phyloP scores from a whole-genome alignment of 345 rosid species.

The Alliaria petiolata region DNA sequence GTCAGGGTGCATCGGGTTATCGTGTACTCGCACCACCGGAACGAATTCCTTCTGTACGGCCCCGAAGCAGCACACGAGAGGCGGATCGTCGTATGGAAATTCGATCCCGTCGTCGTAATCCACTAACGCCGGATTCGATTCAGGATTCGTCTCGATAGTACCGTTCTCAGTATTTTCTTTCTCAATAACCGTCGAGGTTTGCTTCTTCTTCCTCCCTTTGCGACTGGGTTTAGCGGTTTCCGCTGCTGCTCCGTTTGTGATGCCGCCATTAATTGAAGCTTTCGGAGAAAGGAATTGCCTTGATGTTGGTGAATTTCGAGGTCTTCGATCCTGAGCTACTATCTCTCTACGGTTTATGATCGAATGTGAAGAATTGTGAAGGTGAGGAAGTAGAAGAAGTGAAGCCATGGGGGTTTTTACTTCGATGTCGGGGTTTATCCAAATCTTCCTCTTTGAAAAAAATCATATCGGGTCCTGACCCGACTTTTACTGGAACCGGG shows the following conservation, averaged over 20 bases:
- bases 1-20: conserved; percentile 77
- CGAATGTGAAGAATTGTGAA: conserved; percentile 32
- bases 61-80: conserved; percentile 84
- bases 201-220: conserved; percentile 59
- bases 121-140: conserved; percentile 19
- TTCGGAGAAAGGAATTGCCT: neutral
- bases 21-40: conserved; percentile 77
- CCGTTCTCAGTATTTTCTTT: conserved; percentile 28
- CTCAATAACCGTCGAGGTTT: conserved; percentile 7
- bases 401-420: conserved; percentile 45
- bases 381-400: conserved; percentile 48
- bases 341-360: conserved; percentile 17
- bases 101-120: conserved; percentile 77
- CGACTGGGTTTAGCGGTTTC: conserved; percentile 60
- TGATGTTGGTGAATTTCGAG: neutral
- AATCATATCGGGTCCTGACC: conserved; percentile 25
- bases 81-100: conserved; percentile 73
- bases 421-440: conserved; percentile 46
- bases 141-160: conserved; percentile 8
- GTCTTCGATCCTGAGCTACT: neutral
- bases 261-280: conserved; percentile 39
- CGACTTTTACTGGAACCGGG: neutral
- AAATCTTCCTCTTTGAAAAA: neutral
- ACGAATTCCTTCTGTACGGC: conserved; percentile 78
- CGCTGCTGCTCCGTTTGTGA: conserved; percentile 37